Percentiles rank a stretch among this genome's conserved stretches.
Evolutionary conservation across 345 rosid genomes (phyloP).

Genomic region (Aquilaria malaccensis): DNA sequence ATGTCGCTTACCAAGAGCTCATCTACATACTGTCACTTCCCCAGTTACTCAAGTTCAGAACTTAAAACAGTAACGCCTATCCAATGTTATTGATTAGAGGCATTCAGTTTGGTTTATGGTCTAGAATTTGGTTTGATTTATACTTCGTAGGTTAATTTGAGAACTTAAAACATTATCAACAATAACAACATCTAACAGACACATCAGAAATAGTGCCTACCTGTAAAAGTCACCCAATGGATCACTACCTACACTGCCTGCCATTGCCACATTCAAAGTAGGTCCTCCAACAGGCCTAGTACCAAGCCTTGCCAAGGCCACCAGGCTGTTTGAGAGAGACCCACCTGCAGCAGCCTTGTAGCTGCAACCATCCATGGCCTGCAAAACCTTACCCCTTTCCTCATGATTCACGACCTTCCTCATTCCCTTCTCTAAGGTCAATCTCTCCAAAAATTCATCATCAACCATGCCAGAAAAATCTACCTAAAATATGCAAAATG

Average conservation of each 20-base stretch:
- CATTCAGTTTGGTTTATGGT: too few species aligned
- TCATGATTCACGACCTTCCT: constrained; percentile 91
- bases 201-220: constrained; percentile 23
- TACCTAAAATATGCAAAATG: constrained; percentile 38
- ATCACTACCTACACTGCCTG: constrained; percentile 85
- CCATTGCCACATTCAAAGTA: constrained; percentile 74
- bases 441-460: constrained; percentile 62
- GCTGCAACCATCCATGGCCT: constrained; percentile 98
- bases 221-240: constrained; percentile 93
- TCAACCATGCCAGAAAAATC: constrained; percentile 91
- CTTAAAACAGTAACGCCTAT: too few species aligned
- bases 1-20: too few species aligned
- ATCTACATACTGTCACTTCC: too few species aligned
- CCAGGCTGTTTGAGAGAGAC: constrained; percentile 86
- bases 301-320: constrained; percentile 86
- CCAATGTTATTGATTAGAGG: too few species aligned
- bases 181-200: constrained; percentile 6
- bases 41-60: too few species aligned
- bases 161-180: not conserved
- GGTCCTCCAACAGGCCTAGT: constrained; percentile 48
- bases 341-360: constrained; percentile 99
- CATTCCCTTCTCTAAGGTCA: constrained; percentile 78
- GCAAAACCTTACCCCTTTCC: constrained; percentile 86
- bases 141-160: not conserved
- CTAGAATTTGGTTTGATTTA: too few species aligned